A percentile compares a stretch with the other conserved stretches of the same genome.
These are phyloP conservation scores for Prunus campanulata DNA, from an alignment of 306 rosid genomes.

Conservation along the genomic window DNA sequence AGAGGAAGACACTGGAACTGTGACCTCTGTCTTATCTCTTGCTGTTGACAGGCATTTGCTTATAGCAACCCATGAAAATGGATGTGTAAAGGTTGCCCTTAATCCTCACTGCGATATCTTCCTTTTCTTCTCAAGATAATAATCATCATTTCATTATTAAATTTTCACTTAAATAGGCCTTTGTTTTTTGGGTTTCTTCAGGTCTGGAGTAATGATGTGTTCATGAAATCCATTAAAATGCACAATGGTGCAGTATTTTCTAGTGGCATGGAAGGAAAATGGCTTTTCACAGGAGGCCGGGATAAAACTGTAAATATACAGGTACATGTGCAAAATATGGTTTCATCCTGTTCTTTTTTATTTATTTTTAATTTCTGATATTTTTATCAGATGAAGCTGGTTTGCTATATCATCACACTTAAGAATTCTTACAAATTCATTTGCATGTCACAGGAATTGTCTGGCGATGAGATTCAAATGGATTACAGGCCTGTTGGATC, in stretches of 20 bases:
- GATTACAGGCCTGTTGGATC: slow-evolving; percentile 58
- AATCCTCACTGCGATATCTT: not conserved
- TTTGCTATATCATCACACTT: slow-evolving; percentile 4
- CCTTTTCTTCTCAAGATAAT: not conserved
- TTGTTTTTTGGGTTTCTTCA: slow-evolving; percentile 31
- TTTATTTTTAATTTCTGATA: not conserved
- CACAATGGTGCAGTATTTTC: slow-evolving; percentile 76
- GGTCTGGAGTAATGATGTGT: slow-evolving; percentile 84
- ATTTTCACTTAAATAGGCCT: slow-evolving; percentile 18
- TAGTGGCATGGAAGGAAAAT: slow-evolving; percentile 51
- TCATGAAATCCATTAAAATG: slow-evolving; percentile 49
- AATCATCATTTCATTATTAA: not conserved
- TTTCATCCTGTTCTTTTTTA: not conserved
- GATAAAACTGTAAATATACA: slow-evolving; percentile 78
- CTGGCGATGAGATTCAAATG: slow-evolving; percentile 63
- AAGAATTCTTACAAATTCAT: slow-evolving; percentile 19
- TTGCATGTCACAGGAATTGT: slow-evolving; percentile 51
- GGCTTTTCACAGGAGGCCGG: slow-evolving; percentile 85
- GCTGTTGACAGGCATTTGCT: slow-evolving; percentile 52
- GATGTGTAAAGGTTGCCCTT: slow-evolving; percentile 62
- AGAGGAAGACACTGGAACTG: slow-evolving; percentile 60
- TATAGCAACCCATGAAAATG: slow-evolving; percentile 80
- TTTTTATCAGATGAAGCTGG: not conserved
- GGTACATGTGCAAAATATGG: slow-evolving; percentile 46
- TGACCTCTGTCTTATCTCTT: slow-evolving; percentile 61